phyloP scores from a whole-genome alignment of 1,139 yeast genomes.

The Candida gigantensis region DNA sequence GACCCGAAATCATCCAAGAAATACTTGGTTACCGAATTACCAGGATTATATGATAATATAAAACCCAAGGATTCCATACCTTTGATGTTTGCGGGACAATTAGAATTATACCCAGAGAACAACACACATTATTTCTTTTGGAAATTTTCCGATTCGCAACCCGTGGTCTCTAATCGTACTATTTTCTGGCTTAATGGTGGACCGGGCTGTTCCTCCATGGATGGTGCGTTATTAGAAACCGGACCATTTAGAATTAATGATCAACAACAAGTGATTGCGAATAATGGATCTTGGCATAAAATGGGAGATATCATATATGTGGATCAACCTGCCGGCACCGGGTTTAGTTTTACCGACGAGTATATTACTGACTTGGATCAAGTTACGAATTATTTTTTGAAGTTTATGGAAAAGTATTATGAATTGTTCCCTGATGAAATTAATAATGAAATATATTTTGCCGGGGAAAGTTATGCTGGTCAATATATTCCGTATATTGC shows the following conservation, averaged over 20 bases:
- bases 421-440: conserved; percentile 73
- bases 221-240: conserved; percentile 90
- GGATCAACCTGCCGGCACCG: conserved; percentile 96
- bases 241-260: conserved; percentile 78
- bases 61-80: conserved; percentile 36
- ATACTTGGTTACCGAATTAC: conserved; percentile 40
- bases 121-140: conserved; percentile 78
- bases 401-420: conserved; percentile 67
- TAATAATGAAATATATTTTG: conserved; percentile 66
- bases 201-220: conserved; percentile 97
- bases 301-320: conserved; percentile 78
- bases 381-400: conserved; percentile 60
- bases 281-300: conserved; percentile 85
- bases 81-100: conserved; percentile 72
- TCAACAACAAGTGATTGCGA: conserved; percentile 48
- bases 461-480: conserved; percentile 98
- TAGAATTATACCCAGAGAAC: conserved; percentile 53
- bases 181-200: conserved; percentile 95
- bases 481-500: conserved; percentile 93
- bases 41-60: conserved; percentile 40
- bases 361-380: conserved; percentile 61
- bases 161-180: conserved; percentile 35
- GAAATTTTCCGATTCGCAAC: conserved; percentile 53
- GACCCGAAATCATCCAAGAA: conserved; percentile 20
- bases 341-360: conserved; percentile 65